Evolutionary conservation across 495 filamentous ascomycete species (phyloP), one percentile per base, ranked within the genome.

Genomic region (Neurospora sp.): DNA sequence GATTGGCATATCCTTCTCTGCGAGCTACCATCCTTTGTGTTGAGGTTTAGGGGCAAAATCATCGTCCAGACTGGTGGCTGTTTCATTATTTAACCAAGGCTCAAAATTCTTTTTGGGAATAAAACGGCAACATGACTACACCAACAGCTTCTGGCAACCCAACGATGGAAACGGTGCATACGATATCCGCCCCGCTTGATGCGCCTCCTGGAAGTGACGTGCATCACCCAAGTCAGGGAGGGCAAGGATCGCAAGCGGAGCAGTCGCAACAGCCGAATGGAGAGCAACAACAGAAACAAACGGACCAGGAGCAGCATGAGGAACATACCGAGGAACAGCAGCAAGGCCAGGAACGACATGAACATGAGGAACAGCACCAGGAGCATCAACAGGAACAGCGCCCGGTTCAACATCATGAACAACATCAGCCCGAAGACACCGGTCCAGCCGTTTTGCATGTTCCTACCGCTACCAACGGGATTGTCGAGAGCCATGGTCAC

Each of bases 401-500:
- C 70, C 78, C 76, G 44, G 76, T 75, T 73, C 27, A 61, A 44
- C 40, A 65, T n/a, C 42, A 71, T n/a, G 42, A 71, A 73, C 75
- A 75, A 39, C 76, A 76, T 44, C 74, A 73, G 45, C 72, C 70
- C 10, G 53, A 61, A 27, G 9, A 75, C 70, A 70, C 78, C 72
- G 74, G 75, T 76, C 78, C 77, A 70, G 71, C 69, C 71, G 72
- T 16, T 27, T 61, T 61, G 53, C 53, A 61, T 16, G 53, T 61
- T 35, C 27, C 79, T 74, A 76, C 75, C 18, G 72, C 78, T 48
- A 76, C 79, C 72, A 76, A 77, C 71, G 72, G 78, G 75, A 77
- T 53, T 72, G 72, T 73, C 59, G 82, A 80, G 65, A 77, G 79
- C 65, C 79, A 79, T 74, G 79, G 70, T 40, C 69, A 74, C 69